phyloP scores from a whole-genome alignment of 2,329 filamentous ascomycete species.

The Amesomyces nigricolor region DNA sequence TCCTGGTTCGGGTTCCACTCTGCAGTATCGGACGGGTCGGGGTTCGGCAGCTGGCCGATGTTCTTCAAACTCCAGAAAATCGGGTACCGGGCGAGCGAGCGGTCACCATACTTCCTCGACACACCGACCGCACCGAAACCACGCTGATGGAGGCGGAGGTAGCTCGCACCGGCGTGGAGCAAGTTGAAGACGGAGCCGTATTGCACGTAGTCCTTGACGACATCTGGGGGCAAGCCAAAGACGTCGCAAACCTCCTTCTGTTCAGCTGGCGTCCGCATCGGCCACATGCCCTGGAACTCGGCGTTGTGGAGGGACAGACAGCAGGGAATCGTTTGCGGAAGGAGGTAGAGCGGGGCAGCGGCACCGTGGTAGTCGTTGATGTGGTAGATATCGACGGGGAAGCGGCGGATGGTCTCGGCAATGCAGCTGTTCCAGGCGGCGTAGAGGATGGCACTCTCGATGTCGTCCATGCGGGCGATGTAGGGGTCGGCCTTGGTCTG shows the following conservation, averaged over 20 bases:
- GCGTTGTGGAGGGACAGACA: constrained; percentile 63
- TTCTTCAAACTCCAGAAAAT: constrained; percentile 63
- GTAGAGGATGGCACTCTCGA: constrained; percentile 63
- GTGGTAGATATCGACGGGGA: constrained; percentile 39
- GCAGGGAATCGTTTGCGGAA: constrained; percentile 56
- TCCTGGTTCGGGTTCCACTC: constrained; percentile 51
- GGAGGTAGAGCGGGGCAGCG: constrained; percentile 55
- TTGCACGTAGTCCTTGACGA: constrained; percentile 57
- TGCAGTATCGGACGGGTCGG: constrained; percentile 59
- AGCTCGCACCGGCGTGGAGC: constrained; percentile 60
- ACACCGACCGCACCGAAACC: constrained; percentile 65
- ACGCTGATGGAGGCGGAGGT: constrained; percentile 60
- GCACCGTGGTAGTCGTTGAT: constrained; percentile 37
- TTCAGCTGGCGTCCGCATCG: constrained; percentile 57
- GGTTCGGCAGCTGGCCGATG: constrained; percentile 59
- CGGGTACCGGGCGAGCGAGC: constrained; percentile 60
- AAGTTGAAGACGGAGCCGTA: constrained; percentile 66
- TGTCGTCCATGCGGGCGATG: constrained; percentile 62
- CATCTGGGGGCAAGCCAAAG: constrained; percentile 54
- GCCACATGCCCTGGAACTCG: constrained; percentile 65
- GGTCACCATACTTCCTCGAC: constrained; percentile 62
- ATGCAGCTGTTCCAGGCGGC: constrained; percentile 68
- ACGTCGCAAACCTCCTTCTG: constrained; percentile 58
- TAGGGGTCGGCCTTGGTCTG: constrained; percentile 60
- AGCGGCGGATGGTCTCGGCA: constrained; percentile 56